Evolutionary conservation across 1,284 basidiomycete species (phyloP).

Genomic region (Marasmius fiardii): DNA sequence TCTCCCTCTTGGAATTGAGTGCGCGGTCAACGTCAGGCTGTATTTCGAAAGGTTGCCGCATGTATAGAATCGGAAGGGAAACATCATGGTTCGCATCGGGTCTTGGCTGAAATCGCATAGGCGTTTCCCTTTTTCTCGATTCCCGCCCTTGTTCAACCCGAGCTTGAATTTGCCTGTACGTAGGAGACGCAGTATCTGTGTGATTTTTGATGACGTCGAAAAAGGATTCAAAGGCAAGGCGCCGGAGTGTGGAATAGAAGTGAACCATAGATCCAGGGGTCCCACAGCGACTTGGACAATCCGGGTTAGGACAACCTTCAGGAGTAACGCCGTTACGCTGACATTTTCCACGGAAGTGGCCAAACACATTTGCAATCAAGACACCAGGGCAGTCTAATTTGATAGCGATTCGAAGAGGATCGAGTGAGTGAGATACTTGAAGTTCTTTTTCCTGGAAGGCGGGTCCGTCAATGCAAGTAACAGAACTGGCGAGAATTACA

Average conservation of each 20-base stretch:
- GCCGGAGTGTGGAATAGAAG: conserved; percentile 50
- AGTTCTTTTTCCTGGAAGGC: conserved; percentile 27
- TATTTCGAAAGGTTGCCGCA: conserved; percentile 11
- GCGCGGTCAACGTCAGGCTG: not conserved
- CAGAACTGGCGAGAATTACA: conserved; percentile 15
- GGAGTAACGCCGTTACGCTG: conserved; percentile 54
- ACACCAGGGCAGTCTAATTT: conserved; percentile 36
- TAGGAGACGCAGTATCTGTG: conserved; percentile 31
- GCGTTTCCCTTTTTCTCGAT: conserved; percentile 6
- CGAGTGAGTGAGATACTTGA: conserved; percentile 29
- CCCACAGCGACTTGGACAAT: conserved; percentile 73
- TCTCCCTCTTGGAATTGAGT: not conserved
- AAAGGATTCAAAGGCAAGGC: conserved; percentile 49
- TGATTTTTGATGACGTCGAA: conserved; percentile 30
- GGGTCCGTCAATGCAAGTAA: conserved; percentile 2
- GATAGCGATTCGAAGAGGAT: conserved; percentile 47
- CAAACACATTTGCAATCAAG: conserved; percentile 55
- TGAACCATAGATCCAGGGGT: conserved; percentile 76
- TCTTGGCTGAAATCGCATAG: conserved; percentile 2
- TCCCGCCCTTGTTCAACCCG: conserved; percentile 28
- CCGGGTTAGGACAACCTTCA: conserved; percentile 70
- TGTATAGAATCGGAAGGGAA: not conserved
- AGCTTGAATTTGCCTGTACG: conserved; percentile 39
- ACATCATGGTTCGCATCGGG: not conserved
- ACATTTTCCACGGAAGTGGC: conserved; percentile 77